These are phyloP conservation scores for Asterella californica DNA, from an alignment of 225 moss, liverwort and hornwort species.

Conservation along the genomic window DNA sequence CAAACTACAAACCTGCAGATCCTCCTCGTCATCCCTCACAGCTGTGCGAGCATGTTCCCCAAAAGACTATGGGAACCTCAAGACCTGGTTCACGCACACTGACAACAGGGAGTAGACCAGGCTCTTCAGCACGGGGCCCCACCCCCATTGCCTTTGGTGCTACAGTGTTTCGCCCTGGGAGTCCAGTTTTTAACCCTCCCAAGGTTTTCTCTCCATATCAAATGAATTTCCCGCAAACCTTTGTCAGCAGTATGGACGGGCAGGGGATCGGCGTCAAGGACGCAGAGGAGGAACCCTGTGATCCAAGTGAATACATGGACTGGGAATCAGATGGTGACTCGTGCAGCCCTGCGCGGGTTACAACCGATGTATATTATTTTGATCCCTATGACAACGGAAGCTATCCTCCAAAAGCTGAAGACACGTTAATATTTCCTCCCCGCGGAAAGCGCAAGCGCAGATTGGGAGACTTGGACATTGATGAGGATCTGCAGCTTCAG, in stretches of 20 bases:
- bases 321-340: slow-evolving; percentile 12
- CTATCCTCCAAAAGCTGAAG: slow-evolving; percentile 46
- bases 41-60: slow-evolving; percentile 7
- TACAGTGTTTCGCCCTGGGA: slow-evolving; percentile 29
- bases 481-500: slow-evolving; percentile 42
- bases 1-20: slow-evolving; percentile 15
- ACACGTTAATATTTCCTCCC: slow-evolving; percentile 50
- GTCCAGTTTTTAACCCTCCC: slow-evolving; percentile 37
- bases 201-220: slow-evolving; percentile 38
- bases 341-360: not conserved
- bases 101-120: not conserved
- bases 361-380: slow-evolving; percentile 27
- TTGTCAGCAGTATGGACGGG: slow-evolving; percentile 35
- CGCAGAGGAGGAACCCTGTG: not conserved
- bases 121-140: slow-evolving; percentile 22
- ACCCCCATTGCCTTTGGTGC: slow-evolving; percentile 33
- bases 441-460: slow-evolving; percentile 28
- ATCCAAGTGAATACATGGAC: slow-evolving; percentile 21
- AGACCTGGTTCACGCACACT: slow-evolving; percentile 10
- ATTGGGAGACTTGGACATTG: slow-evolving; percentile 57
- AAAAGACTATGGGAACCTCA: slow-evolving; percentile 15
- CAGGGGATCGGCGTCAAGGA: slow-evolving; percentile 16
- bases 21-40: slow-evolving; percentile 11
- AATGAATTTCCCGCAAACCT: slow-evolving; percentile 34
- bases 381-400: slow-evolving; percentile 49